Evolutionary conservation across 202 grass and related monocot genomes (phyloP), one percentile per base, ranked within the genome.

Genomic region (Setaria viridis): DNA sequence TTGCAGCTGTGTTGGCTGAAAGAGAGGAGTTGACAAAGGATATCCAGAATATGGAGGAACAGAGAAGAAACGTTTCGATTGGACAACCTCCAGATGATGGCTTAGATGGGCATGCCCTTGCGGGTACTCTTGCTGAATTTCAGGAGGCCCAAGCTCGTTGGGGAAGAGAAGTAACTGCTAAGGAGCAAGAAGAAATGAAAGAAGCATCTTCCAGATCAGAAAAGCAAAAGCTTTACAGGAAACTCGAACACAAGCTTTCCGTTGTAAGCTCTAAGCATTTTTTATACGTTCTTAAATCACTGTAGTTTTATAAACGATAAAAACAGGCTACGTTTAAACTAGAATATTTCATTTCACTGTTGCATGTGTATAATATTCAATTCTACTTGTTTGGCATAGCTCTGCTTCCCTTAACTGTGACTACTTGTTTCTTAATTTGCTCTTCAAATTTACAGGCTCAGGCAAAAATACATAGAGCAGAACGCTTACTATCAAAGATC

Each of bases 61-160:
- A 85, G 76, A 88, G 86, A 92, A 88, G 96, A 83, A 84, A 14
- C 67, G 82, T 73, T 77, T 67, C 70, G 19, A 60, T 80, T 70
- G 59, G 19, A 63, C 86, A 91, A 69, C 74, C 93, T 79, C 63
- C 41, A 5, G 82, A 73, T 71, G 88, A 86, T n/a, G 74, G 37
- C 70, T 80, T 92, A 53, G 83, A 91, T 73, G 91, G 82, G 29
- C 82, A 92, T 92, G 93, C 96, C 67, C 96, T 92, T 60, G 93
- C 55, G 49, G 96, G 96, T 74, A 96, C 96, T 59, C 88, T 99
- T 85, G 96, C 87, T 72, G 96, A 99, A 89, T 99, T 99, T 89
- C 89, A 90, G 77, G 84, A 96, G 88, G 93, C 93, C 58, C 92
- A 92, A 86, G 91, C 91, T 58, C 93, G 85, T 67, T 96, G 96